Evolutionary conservation across 2,329 filamentous ascomycete species (phyloP), one percentile per base, ranked within the genome.

Genomic region (Neophaeococcomyces aloes): DNA sequence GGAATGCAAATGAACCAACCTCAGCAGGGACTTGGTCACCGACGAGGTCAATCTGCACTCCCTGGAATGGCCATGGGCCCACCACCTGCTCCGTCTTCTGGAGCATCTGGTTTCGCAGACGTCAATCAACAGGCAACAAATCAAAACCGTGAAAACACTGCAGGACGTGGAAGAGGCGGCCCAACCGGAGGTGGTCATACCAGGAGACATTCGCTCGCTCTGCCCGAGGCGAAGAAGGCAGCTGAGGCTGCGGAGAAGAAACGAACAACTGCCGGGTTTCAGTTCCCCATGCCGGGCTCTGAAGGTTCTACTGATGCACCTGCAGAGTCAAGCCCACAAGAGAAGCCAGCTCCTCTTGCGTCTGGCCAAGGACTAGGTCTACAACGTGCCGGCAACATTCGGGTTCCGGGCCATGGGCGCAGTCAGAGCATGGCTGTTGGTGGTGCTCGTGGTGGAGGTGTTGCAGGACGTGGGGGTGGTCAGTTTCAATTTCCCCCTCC

Each of bases 161-260:
- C 77, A 58, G 78, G 85, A 54, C 83, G 86, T 57, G 81, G 82
- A 49, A 81, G 87, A 58, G 82, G 83, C 52, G 81, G 81, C 49
- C 71, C 79, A 49, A 80, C 75, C 46, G 76, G 74, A 48, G 66
- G 79, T 57, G 89, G 89, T 49, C 91, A 98, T 62, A 83, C 93
- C 64, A 80, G 91, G 60, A 82, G 91, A 65, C 91, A 98, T 67
- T 98, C 91, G 15, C 73, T 98, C 52, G 91, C 88, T 51, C 71
- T 98, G 52, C 86, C 88, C 29, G 91, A 98, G 65, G 91, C 91
- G 38, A 96, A 94, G 69, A 96, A 95, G 70, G 91, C 91, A 37
- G 91, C 91, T 45, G 91, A 98, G 64, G 68, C 94, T 51, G 91
- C 91, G 38, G 91, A 98, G 67, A 89, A 94, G 71, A 95, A 95